Conservation (phyloP, 441 rosid genomes). For the Gossypium gossypioides region DNA sequence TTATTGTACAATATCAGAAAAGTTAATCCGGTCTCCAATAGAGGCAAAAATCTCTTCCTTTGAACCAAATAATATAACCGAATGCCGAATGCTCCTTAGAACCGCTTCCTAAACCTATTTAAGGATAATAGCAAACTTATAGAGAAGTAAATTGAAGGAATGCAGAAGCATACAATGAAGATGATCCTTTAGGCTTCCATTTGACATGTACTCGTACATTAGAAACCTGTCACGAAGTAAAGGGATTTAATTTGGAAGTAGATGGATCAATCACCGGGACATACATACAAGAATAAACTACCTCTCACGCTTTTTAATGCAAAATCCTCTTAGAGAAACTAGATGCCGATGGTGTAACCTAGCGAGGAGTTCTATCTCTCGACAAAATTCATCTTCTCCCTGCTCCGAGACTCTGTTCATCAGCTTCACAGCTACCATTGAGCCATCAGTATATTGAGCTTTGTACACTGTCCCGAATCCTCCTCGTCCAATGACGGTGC, state of each 20-base stretch:
- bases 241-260: background rate
- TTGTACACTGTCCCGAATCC: conserved; percentile 88
- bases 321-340: conserved; percentile 79
- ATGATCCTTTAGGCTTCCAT: conserved; percentile 85
- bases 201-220: conserved; percentile 79
- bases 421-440: conserved; percentile 57
- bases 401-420: conserved; percentile 72
- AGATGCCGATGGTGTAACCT: conserved; percentile 94
- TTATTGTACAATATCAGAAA: background rate
- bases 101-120: background rate
- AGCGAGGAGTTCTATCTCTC: conserved; percentile 90
- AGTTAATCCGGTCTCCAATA: background rate
- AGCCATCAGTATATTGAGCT: conserved; percentile 64
- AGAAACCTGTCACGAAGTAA: conserved; percentile 56
- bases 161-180: conserved; percentile 57
- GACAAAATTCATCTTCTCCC: conserved; percentile 66
- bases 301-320: conserved; percentile 69
- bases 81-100: background rate
- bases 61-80: background rate
- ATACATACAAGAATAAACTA: conserved; percentile 19
- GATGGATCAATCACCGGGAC: background rate
- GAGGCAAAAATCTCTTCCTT: background rate
- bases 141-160: conserved; percentile 7
- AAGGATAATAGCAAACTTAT: background rate
- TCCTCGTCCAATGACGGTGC: conserved; percentile 61